Base-by-base conservation (phyloP, 2,329 filamentous ascomycete species). In the Fusarium oligoseptatum region DNA sequence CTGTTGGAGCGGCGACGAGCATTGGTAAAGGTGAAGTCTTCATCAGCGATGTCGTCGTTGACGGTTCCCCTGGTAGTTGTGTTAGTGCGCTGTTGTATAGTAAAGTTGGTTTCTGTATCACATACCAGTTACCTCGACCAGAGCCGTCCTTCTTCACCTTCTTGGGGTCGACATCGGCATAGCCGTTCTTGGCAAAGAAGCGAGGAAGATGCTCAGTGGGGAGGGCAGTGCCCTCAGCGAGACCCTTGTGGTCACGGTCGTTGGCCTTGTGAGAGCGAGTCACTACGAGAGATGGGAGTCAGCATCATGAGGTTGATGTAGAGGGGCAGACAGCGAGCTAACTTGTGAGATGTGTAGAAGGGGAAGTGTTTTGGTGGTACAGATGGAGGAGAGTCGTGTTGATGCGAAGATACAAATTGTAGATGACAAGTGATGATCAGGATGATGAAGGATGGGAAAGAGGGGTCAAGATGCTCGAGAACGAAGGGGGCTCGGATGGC, bases 81-180 rank as follows among this genome's bases (percentile, higher is more conserved):
- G 70, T 80, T 74, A 79, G 74, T 66, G 43, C 34, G 52, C 22
- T 50, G 60, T 58, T 22, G 57, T 64, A 50, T 55, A 10, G 9
- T 24, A 7, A 12, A 58, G 22, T 45, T 45, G 20, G 24, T 56
- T 43, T 14, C 15, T 17, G 27, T 22, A 15, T 52, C 27, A 80
- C 92, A 84, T 90, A 98, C 96, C 96, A 99, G 85, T 98, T 98
- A 82, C 93, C 95, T 85, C 94, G 95, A 77, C 96, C 96, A 77
- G 90, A 93, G 74, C 96, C 96, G 81, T 97, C 94, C 88, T 99
- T 99, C 92, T 99, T 99, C 82, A 93, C 92, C 88, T 97, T 97
- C 84, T 94, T 95, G 71, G 97, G 96, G 81, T 97, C 94, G 77
- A 89, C 88, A 81, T 95, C 95, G 79, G 91, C 87, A 81, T 93